Percentiles rank a stretch among this genome's conserved stretches.
Evolutionary conservation across 495 filamentous ascomycete genomes (phyloP).

Genomic region (Letharia columbiana): DNA sequence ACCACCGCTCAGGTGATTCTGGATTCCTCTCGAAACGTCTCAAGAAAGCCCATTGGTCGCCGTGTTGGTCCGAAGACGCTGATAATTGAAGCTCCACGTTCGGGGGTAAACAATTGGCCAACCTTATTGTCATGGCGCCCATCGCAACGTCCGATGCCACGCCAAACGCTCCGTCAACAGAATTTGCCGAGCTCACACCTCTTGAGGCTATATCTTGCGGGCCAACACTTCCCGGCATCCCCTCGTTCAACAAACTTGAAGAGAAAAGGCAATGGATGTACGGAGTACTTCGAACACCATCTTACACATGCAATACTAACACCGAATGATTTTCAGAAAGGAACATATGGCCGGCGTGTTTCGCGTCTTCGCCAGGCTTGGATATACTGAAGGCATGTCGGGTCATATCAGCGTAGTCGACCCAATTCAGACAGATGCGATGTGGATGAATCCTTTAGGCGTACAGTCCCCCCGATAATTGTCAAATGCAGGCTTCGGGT

Average conservation of each 20-base stretch:
- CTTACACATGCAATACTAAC: not conserved
- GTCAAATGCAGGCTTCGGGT: not conserved
- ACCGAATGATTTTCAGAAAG: constrained; percentile 22
- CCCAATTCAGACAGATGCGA: constrained; percentile 26
- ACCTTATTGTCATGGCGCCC: not conserved
- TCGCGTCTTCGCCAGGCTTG: constrained; percentile 28
- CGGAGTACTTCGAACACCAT: not conserved
- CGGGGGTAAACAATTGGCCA: not conserved
- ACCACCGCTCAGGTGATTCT: not conserved
- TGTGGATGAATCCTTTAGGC: constrained; percentile 31
- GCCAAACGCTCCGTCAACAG: not conserved
- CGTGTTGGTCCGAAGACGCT: not conserved
- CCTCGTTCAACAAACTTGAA: not conserved
- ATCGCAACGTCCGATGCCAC: not conserved
- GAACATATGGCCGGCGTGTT: constrained; percentile 41
- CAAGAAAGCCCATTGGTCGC: not conserved
- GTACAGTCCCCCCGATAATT: not conserved
- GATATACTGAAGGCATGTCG: constrained; percentile 30
- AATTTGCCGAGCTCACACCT: not conserved
- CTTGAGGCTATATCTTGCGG: constrained; percentile 14
- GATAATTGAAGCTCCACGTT: not conserved
- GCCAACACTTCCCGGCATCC: constrained; percentile 9
- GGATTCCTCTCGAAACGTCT: not conserved
- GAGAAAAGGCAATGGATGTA: constrained; percentile 15
- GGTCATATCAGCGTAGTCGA: constrained; percentile 34